These are phyloP conservation scores for Actinidia polygama DNA, from an alignment of 179 eudicot species.

Conservation along the genomic window DNA sequence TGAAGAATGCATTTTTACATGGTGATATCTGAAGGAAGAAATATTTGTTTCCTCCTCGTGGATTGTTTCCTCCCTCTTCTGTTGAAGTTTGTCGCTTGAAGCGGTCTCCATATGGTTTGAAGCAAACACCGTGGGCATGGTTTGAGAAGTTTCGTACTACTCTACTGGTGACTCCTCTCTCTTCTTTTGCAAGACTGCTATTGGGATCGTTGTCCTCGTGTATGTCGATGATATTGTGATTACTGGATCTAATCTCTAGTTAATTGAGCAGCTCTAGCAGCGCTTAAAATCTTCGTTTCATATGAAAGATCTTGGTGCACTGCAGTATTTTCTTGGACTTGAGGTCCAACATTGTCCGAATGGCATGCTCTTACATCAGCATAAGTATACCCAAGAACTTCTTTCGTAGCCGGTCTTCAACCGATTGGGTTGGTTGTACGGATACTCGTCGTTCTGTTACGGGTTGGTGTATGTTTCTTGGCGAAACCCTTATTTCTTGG, in stretches of 20 bases:
- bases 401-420: constrained; percentile 9
- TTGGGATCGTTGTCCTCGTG: neutral
- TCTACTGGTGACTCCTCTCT: constrained; percentile 14
- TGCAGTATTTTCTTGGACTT: constrained; percentile 11
- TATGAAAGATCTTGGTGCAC: constrained; percentile 17
- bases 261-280: neutral
- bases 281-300: neutral
- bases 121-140: neutral
- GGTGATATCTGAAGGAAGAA: too few relatives aligned
- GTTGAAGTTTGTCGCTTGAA: neutral
- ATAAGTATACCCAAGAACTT: constrained; percentile 12
- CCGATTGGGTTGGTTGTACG: neutral
- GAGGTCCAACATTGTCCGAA: neutral
- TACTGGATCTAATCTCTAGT: neutral
- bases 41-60: neutral
- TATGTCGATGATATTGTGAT: constrained; percentile 11
- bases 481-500: neutral
- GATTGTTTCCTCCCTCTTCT: neutral
- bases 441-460: neutral
- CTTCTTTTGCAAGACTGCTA: neutral
- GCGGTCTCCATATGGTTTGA: neutral
- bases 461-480: neutral
- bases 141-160: constrained; percentile 19
- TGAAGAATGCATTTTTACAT: neutral
- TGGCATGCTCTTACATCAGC: neutral